Base-by-base conservation (phyloP, 257 asterid species). In the Fraxinus americana region DNA sequence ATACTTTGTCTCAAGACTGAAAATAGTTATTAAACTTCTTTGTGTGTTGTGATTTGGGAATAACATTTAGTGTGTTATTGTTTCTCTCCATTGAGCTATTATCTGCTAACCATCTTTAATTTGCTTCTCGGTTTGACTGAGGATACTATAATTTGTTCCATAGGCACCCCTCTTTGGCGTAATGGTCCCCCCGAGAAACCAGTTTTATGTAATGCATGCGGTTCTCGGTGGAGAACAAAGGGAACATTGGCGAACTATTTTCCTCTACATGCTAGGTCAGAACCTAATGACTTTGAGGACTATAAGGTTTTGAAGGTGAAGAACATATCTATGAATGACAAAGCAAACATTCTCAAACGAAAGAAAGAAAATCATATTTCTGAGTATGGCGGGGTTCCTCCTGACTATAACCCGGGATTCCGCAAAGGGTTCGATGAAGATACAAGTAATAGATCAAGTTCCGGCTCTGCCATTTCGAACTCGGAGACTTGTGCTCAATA, bases 121-220 rank as follows among this genome's bases (percentile, higher is more conserved):
- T 17, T 57, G 13, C 27, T 57, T 57, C 27, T 57, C 12, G 12
- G 12, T 57, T 57, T n/a, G 66, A 57, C 17, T 27, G 34, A 5
- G 12, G 69, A 63, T 27, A 25, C 6, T 63, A 14, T 77, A 75
- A 32, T 67, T 68, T 73, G 45, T 88, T 77, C 75, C 38, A 77
- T 84, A 96, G 98, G 94, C 87, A 93, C 99, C 52, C 99, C 98
- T 39, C 96, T 96, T 63, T 96, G 99, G 99, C 97, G 99, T 71
- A 96, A 96, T 63, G 98, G 99, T 78, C 98, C 98, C 48, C 97
- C 99, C 0, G 98, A 93, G 89, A 96, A 96, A 90, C 99, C 99
- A 35, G 89, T 96, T 36, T 92, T 93, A 35, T 96, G 99, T 86
- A 96, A 96, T 89, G 99, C 99, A 30, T 96, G 99, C 89, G 99